Evolutionary conservation across 2,329 filamentous ascomycete genomes (phyloP), one percentile per base, ranked within the genome.

Genomic region (Penicillium sp.): DNA sequence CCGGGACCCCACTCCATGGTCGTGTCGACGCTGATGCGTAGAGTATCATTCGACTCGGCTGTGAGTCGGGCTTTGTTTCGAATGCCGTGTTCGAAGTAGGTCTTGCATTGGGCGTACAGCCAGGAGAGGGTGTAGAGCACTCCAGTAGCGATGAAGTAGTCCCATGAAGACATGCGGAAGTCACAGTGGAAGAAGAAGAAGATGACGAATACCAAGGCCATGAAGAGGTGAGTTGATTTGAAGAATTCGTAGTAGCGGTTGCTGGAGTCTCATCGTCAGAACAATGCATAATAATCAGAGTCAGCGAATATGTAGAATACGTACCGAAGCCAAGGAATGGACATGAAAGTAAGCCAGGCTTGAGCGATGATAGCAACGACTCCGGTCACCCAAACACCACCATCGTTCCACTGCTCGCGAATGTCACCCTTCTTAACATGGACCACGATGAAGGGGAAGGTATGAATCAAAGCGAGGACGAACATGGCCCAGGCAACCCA

Each of bases 171-270:
- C 10, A 83, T 68, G 0, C 68, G 72, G 62, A 75, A 78, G 60
- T 79, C 75, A 60, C 81, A 83, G 64, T 84, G 81, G 44, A 81
- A 71, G 66, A 84, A 83, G 64, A 84, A 78, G 59, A 81, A 80
- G 7, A 83, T 43, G 15, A 82, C 66, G 56, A 83, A 84, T 1
- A 81, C 56, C 3, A 79, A 54, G 0, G 76, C 80, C 3, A 75
- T 73, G 18, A 79, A 49, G 51, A 78, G 74, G 57, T 84, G 81
- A 0, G 77, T 75, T 3, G 71, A 72, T 56, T 83, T 83, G 75
- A 84, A 84, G 58, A 81, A 79, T 54, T 84, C 81, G 60, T 84
- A 83, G 55, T 69, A 77, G 0, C 75, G 71, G 45, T 78, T 76
- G 4, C 80, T 80, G 24, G 7, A 8, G 10, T 10, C 12, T 12